Conservation (phyloP, 352 stramenopile species). For the Globisporangium echinulatum region DNA sequence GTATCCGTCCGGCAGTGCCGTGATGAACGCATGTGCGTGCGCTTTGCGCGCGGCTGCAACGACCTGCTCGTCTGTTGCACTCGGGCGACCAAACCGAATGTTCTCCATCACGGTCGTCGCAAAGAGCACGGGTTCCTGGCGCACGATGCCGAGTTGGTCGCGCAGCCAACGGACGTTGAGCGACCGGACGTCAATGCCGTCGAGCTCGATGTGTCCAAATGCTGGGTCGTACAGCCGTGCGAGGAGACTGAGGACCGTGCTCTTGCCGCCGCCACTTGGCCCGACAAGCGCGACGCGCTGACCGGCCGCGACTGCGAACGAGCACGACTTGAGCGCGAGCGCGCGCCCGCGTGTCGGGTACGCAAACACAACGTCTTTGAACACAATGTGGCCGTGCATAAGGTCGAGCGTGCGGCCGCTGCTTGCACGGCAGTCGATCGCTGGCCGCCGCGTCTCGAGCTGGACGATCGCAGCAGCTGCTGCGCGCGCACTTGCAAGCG, state of each 20-base stretch:
- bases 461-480: conserved; percentile 58
- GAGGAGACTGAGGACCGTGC: conserved; percentile 4
- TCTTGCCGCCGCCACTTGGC: conserved; percentile 6
- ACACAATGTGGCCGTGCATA: conserved; percentile 37
- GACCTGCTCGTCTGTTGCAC: conserved; percentile 7
- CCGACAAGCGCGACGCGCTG: conserved; percentile 43
- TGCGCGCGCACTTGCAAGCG: conserved; percentile 26
- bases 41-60: conserved; percentile 10
- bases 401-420: conserved; percentile 18
- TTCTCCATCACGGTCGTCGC: conserved; percentile 57
- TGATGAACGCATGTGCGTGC: conserved; percentile 87
- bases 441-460: conserved; percentile 50
- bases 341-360: conserved; percentile 53
- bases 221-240: conserved; percentile 24
- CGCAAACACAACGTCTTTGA: conserved; percentile 83
- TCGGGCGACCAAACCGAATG: conserved; percentile 28
- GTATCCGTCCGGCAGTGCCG: conserved; percentile 81
- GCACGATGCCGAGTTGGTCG: conserved; percentile 82
- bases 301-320: conserved; percentile 49
- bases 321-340: conserved; percentile 50
- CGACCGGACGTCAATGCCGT: conserved; percentile 38
- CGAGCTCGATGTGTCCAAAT: conserved; percentile 26
- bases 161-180: conserved; percentile 84
- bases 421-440: conserved; percentile 43
- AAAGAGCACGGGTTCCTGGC: conserved; percentile 59